These are phyloP conservation scores for Podaxis sp. DNA, from an alignment of 768 basidiomycete species.

Conservation along the genomic window DNA sequence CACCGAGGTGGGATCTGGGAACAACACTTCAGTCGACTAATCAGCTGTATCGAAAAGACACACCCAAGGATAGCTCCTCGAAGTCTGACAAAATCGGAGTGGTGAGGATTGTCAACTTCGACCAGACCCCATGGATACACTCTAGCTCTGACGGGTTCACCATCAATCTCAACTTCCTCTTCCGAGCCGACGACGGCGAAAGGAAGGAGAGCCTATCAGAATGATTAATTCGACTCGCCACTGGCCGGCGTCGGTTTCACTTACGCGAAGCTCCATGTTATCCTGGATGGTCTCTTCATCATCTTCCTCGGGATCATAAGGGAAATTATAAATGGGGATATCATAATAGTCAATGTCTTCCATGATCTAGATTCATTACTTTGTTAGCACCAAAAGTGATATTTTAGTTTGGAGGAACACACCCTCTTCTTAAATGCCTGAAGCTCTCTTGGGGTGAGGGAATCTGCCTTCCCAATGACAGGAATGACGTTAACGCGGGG, in stretches of 20 bases:
- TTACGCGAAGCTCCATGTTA: conserved; percentile 82
- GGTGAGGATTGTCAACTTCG: conserved; percentile 89
- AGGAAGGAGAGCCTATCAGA: conserved; percentile 60
- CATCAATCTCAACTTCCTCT: conserved; percentile 81
- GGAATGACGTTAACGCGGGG: conserved; percentile 94
- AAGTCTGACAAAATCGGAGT: conserved; percentile 83
- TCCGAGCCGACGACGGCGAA: conserved; percentile 90
- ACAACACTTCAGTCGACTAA: conserved; percentile 3
- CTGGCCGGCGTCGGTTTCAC: conserved; percentile 21
- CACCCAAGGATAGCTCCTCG: conserved; percentile 73
- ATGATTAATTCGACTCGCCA: conserved; percentile 1
- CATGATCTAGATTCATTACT: conserved; percentile 59
- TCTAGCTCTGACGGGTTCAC: conserved; percentile 75
- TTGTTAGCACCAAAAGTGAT: background rate
- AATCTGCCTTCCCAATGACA: conserved; percentile 85
- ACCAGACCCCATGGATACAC: conserved; percentile 93
- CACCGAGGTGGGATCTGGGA: conserved; percentile 73
- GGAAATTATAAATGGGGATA: conserved; percentile 93
- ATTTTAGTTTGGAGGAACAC: conserved; percentile 20
- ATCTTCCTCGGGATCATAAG: conserved; percentile 91
- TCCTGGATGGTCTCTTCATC: conserved; percentile 90
- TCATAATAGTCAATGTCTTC: conserved; percentile 90
- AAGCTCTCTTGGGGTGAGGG: conserved; percentile 80
- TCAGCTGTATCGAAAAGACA: conserved; percentile 28
- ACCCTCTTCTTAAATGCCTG: conserved; percentile 83